These are phyloP conservation scores for Phylloporus sp. DNA, from an alignment of 768 basidiomycete genomes.

Conservation along the genomic window DNA sequence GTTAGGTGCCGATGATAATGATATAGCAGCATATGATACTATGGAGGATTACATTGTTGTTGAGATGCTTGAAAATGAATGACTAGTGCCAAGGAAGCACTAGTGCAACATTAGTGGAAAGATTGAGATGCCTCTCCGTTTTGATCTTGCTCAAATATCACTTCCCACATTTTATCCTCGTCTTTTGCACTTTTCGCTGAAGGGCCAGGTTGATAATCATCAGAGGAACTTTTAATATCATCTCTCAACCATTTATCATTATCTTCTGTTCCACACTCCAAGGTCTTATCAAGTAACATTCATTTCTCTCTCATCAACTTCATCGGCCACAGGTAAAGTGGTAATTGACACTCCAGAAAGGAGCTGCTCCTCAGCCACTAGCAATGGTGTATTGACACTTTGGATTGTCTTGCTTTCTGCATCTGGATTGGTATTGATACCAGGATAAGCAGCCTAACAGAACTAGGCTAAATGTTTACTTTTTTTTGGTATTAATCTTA, in stretches of 20 bases:
- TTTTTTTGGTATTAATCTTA: constrained; percentile 46
- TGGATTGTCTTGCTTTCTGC: neutral
- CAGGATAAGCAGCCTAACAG: neutral
- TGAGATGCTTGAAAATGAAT: constrained; percentile 5
- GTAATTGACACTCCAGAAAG: constrained; percentile 2
- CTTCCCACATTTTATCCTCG: constrained; percentile 24
- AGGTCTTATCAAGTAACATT: constrained; percentile 3
- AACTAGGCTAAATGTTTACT: constrained; percentile 28
- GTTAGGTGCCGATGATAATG: constrained; percentile 35
- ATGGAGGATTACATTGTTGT: neutral
- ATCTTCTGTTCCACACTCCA: constrained; percentile 14
- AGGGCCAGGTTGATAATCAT: constrained; percentile 7
- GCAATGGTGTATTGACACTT: neutral
- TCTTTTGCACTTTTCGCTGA: constrained; percentile 9
- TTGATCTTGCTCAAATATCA: constrained; percentile 8
- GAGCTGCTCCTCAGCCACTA: neutral
- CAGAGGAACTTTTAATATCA: constrained; percentile 10
- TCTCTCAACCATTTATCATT: constrained; percentile 25
- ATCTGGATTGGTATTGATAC: neutral
- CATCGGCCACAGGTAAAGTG: neutral
- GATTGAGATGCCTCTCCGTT: constrained; percentile 7
- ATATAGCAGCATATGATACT: neutral
- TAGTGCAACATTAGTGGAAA: constrained; percentile 12
- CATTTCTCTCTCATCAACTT: neutral
- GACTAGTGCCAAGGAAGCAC: neutral